phyloP scores from a whole-genome alignment of 139 green algal species.

The Chlorella sp. region DNA sequence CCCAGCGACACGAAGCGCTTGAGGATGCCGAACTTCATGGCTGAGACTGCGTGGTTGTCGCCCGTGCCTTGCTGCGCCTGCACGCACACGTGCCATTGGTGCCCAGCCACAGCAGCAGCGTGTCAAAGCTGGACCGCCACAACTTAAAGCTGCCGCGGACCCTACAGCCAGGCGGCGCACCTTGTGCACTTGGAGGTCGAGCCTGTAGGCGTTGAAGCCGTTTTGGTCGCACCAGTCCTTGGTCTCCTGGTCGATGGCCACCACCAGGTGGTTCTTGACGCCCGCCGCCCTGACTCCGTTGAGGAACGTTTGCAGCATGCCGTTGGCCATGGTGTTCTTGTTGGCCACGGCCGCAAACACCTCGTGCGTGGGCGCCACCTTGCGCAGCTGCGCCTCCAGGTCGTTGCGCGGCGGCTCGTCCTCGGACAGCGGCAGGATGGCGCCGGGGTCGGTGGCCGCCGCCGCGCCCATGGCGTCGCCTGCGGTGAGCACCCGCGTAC shows the following conservation, averaged over 20 bases:
- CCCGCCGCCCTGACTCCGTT: conserved; percentile 43
- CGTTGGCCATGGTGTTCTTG: conserved; percentile 63
- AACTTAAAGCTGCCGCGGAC: neutral
- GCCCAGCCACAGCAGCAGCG: neutral
- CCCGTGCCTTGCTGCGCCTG: conserved; percentile 50
- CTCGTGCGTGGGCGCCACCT: conserved; percentile 72
- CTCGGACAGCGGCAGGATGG: neutral
- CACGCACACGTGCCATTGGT: neutral
- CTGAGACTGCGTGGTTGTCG: conserved; percentile 69
- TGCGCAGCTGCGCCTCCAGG: conserved; percentile 32
- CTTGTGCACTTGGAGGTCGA: conserved; percentile 23
- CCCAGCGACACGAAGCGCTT: conserved; percentile 84
- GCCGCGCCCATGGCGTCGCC: neutral
- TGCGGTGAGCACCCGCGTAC: neutral
- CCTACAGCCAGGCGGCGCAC: neutral
- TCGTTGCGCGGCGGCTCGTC: conserved; percentile 11
- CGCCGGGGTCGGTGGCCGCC: neutral
- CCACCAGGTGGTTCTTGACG: conserved; percentile 79
- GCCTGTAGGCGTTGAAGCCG: conserved; percentile 36
- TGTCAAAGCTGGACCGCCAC: neutral
- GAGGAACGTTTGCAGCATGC: conserved; percentile 66
- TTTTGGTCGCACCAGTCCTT: conserved; percentile 17
- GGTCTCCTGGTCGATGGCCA: conserved; percentile 84
- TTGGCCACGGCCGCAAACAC: conserved; percentile 88
- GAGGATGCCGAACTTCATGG: conserved; percentile 89